These are phyloP conservation scores for Passalora sequoiae DNA, from an alignment of 2,329 filamentous ascomycete genomes.

Conservation along the genomic window DNA sequence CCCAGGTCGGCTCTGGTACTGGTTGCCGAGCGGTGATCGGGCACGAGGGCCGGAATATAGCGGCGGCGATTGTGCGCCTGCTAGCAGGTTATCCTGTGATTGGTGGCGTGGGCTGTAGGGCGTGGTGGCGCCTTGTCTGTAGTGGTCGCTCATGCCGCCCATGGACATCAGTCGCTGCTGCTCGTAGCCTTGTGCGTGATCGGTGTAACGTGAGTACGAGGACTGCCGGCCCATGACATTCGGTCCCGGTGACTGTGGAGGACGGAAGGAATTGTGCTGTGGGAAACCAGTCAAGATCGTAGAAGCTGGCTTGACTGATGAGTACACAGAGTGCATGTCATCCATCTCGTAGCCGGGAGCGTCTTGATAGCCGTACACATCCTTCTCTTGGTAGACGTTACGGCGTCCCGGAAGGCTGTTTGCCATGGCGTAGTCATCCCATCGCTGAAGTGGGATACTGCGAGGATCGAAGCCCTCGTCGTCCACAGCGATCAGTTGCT, in stretches of 20 bases:
- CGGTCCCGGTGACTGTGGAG: conserved; percentile 73
- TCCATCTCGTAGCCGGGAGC: conserved; percentile 81
- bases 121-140: conserved; percentile 22
- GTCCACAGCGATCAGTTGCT: conserved; percentile 80
- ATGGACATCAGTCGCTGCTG: conserved; percentile 55
- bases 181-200: conserved; percentile 50
- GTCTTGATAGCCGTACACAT: conserved; percentile 21
- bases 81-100: conserved; percentile 32
- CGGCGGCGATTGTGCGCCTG: conserved; percentile 32
- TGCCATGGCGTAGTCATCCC: conserved; percentile 86
- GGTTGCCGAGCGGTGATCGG: conserved; percentile 20
- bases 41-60: conserved; percentile 23
- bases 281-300: conserved; percentile 82
- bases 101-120: conserved; percentile 39
- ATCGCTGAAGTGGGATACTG: conserved; percentile 87
- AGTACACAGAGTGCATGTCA: conserved; percentile 95
- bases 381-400: conserved; percentile 44
- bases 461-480: conserved; percentile 96
- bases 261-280: conserved; percentile 50
- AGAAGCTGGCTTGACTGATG: conserved; percentile 77
- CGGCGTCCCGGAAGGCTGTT: conserved; percentile 91
- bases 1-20: conserved; percentile 29
- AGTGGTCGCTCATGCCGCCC: conserved; percentile 49
- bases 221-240: conserved; percentile 64
- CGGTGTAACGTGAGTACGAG: conserved; percentile 63